Conservation (phyloP, 768 basidiomycete species). For the Termitomyces sp. region DNA sequence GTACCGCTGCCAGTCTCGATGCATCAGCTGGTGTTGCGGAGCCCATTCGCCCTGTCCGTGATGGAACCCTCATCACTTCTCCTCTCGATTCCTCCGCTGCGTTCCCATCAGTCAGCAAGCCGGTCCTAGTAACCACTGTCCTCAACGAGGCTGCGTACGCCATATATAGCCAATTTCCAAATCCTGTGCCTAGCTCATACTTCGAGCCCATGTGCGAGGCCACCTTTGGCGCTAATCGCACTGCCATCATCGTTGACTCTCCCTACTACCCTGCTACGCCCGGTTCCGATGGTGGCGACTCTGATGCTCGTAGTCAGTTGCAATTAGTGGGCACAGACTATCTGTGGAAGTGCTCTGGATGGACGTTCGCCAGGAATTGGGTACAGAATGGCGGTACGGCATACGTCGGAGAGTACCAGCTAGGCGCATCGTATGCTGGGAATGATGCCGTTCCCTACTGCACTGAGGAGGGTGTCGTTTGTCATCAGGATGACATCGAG, state of each 20-base stretch:
- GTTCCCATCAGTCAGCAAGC: conserved; percentile 60
- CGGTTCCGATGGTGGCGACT: conserved; percentile 22
- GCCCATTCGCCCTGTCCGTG: conserved; percentile 66
- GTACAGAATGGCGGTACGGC: conserved; percentile 57
- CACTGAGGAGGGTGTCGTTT: conserved; percentile 52
- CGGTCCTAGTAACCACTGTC: conserved; percentile 69
- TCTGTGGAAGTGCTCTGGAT: conserved; percentile 65
- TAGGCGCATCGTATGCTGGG: conserved; percentile 70
- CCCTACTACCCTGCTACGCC: conserved; percentile 40
- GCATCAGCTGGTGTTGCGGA: conserved; percentile 47
- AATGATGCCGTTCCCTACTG: conserved; percentile 59
- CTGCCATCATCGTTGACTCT: conserved; percentile 38
- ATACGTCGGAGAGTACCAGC: conserved; percentile 61
- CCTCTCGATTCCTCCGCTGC: conserved; percentile 58
- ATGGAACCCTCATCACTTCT: conserved; percentile 66
- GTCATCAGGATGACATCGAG: conserved; percentile 82
- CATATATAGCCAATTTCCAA: conserved; percentile 44
- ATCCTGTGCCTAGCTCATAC: conserved; percentile 32
- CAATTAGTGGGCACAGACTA: conserved; percentile 64
- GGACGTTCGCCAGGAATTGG: conserved; percentile 72
- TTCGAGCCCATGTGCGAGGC: conserved; percentile 36
- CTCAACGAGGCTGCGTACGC: conserved; percentile 68
- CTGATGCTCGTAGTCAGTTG: conserved; percentile 56
- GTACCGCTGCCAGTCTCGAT: conserved; percentile 41
- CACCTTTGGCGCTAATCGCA: conserved; percentile 46